These are phyloP conservation scores for Pichia sp. DNA, from an alignment of 1,139 yeast genomes.

Conservation along the genomic window DNA sequence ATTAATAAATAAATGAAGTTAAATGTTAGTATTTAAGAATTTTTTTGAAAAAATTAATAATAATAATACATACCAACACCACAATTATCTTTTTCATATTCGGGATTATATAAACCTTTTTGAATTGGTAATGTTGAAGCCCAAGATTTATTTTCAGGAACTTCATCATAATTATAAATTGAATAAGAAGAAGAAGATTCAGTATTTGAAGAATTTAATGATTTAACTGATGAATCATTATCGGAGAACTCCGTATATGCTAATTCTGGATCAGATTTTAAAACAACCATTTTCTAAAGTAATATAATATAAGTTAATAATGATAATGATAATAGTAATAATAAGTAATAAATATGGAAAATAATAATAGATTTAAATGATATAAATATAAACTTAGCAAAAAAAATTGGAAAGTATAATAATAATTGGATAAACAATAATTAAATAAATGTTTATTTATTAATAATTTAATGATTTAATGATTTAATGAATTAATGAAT, in stretches of 20 bases:
- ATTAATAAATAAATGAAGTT: background rate
- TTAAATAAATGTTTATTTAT: too few species aligned
- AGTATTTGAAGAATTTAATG: background rate
- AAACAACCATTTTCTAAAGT: conserved; percentile 12
- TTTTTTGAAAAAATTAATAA: background rate
- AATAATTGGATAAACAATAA: too few species aligned
- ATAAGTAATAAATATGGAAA: background rate
- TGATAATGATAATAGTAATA: too few species aligned
- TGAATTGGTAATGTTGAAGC: conserved; percentile 81
- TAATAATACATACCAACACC: conserved; percentile 57
- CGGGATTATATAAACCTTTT: conserved; percentile 91
- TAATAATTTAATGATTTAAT: too few species aligned
- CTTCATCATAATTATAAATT: conserved; percentile 61
- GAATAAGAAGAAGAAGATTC: conserved; percentile 18
- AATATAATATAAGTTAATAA: background rate
- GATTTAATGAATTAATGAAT: too few species aligned
- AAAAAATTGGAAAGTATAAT: too few species aligned
- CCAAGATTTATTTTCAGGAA: conserved; percentile 81
- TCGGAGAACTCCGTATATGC: conserved; percentile 16
- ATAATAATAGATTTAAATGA: too few species aligned
- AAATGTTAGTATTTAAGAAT: conserved; percentile 3
- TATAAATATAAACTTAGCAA: too few species aligned
- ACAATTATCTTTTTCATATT: conserved; percentile 92
- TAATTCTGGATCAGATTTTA: conserved; percentile 25
- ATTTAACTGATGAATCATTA: background rate